Evolutionary conservation across 2,329 filamentous ascomycete species (phyloP), one percentile per base, ranked within the genome.

Genomic region (Paradendryphiella salina): DNA sequence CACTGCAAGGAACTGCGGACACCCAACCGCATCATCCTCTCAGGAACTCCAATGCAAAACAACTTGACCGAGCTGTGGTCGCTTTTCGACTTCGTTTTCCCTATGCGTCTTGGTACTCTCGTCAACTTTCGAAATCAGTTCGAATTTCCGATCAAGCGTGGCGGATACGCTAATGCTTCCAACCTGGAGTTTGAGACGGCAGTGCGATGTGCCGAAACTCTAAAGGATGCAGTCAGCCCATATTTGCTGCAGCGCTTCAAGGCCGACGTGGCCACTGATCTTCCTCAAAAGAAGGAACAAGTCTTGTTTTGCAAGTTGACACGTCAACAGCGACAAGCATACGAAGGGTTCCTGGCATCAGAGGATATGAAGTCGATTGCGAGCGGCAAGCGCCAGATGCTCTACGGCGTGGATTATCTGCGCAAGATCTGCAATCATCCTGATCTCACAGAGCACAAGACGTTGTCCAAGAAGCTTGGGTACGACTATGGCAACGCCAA

Each of bases 401-500:
- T 99, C 0, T 96, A 87, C 63, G 94, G 93, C 6, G 90, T 99
- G 56, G 92, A 96, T 63, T 88, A 92, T 20, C 78, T 99, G 32
- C 86, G 94, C 43, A 99, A 99, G 73, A 93, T 99, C 46, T 97
- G 93, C 77, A 99, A 99, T 57, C 95, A 99, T 65, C 94, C 95
- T 0, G 94, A 99, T 74, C 79, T 99, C 1, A 77, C 88, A 1
- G 85, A 94, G 61, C 89, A 85, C 62, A 83, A 82, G 61, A 75
- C 77, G 1, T 60, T 82, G 15, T 80, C 80, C 0, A 75, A 77
- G 46, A 86, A 87, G 60, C 67, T 80, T 1, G 84, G 82, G 9
- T 92, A 93, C 61, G 80, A 85, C 41, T 97, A 92, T 77, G 94
- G 94, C 3, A 84, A 81, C 55, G 82, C 85, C 0, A 82, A 81